Conservation (phyloP, 192 early-diverging fungal species). For the Rhizoclosmatium sp. region DNA sequence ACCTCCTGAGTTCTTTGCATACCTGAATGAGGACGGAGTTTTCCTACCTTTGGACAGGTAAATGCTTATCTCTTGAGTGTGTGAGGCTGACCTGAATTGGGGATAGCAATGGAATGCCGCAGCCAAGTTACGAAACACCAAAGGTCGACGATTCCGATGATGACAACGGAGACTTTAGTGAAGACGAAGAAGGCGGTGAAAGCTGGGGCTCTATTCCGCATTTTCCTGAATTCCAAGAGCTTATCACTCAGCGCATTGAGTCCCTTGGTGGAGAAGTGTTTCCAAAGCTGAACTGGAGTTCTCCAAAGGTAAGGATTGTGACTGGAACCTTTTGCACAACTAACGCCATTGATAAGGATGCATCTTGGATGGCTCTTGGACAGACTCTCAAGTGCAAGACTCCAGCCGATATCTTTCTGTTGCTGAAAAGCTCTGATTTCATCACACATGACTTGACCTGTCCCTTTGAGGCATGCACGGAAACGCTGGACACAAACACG, state of each 20-base stretch:
- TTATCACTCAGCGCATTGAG: slow-evolving; percentile 56
- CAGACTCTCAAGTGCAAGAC: slow-evolving; percentile 80
- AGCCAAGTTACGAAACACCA: slow-evolving; percentile 36
- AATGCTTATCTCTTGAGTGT: slow-evolving; percentile 11
- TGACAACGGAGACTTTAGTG: slow-evolving; percentile 34
- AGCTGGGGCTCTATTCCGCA: neutral
- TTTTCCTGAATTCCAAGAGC: slow-evolving; percentile 29
- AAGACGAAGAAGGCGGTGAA: slow-evolving; percentile 44
- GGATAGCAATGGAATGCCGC: slow-evolving; percentile 45
- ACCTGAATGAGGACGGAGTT: slow-evolving; percentile 86
- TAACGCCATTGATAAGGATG: slow-evolving; percentile 63
- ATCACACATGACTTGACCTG: slow-evolving; percentile 82
- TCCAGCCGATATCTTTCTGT: slow-evolving; percentile 80
- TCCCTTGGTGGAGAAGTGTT: slow-evolving; percentile 84
- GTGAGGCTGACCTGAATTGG: slow-evolving; percentile 8
- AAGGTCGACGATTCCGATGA: slow-evolving; percentile 30
- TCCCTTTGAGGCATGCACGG: slow-evolving; percentile 74
- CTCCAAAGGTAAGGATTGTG: slow-evolving; percentile 70
- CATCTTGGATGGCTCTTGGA: slow-evolving; percentile 86
- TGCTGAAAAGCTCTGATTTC: slow-evolving; percentile 95
- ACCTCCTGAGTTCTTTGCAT: slow-evolving; percentile 79
- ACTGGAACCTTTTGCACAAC: neutral
- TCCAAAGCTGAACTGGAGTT: slow-evolving; percentile 96
- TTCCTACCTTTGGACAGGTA: slow-evolving; percentile 78
- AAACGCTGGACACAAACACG: neutral